Evolutionary conservation across 257 asterid genomes (phyloP).

Genomic region (Lycium barbarum): DNA sequence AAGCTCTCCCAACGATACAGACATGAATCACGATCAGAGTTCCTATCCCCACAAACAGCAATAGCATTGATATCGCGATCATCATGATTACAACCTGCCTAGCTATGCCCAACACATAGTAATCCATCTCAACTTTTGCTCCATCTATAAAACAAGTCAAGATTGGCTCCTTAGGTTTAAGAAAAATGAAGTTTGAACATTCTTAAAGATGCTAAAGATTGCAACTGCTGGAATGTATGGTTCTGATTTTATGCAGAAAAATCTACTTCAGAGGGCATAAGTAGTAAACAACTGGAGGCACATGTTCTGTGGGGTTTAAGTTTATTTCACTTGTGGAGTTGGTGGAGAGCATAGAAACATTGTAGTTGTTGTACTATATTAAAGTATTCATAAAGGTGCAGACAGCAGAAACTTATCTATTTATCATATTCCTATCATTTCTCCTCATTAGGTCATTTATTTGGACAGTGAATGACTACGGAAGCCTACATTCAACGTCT

Average conservation of each 20-base stretch:
- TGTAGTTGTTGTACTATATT: conserved; percentile 10
- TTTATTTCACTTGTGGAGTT: conserved; percentile 27
- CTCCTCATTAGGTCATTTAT: not conserved
- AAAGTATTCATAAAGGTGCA: conserved; percentile 25
- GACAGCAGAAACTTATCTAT: conserved; percentile 15
- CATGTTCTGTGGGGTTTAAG: conserved; percentile 21
- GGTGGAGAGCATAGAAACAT: conserved; percentile 15
- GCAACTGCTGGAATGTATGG: not conserved
- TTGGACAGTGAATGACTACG: conserved; percentile 13
- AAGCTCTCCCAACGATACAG: conserved; percentile 67
- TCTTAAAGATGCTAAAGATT: not conserved
- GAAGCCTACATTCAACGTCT: conserved; percentile 20
- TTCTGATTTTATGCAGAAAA: not conserved
- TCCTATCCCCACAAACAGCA: conserved; percentile 64
- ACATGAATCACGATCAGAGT: conserved; percentile 61
- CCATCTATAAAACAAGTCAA: conserved; percentile 7
- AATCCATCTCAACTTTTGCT: conserved; percentile 36
- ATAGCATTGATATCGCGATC: conserved; percentile 50
- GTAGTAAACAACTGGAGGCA: not conserved
- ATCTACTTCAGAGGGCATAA: not conserved
- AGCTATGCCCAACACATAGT: conserved; percentile 40
- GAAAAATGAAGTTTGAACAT: not conserved
- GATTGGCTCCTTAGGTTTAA: not conserved
- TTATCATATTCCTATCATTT: conserved; percentile 28
- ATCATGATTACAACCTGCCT: conserved; percentile 51